Conservation (phyloP, 441 rosid genomes). For the Omphalea diandra region DNA sequence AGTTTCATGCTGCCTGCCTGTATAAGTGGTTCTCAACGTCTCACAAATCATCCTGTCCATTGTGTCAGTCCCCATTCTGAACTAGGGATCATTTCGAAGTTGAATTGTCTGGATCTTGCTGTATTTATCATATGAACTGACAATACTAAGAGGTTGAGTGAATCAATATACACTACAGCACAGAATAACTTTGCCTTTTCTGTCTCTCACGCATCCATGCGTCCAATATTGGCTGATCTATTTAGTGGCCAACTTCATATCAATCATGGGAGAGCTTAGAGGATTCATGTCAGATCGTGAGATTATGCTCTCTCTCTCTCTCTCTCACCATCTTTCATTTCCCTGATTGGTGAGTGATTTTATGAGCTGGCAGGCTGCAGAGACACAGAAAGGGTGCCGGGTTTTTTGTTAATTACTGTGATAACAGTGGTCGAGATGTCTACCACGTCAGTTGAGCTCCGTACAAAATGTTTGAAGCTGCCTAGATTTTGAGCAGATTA, state of each 20-base stretch:
- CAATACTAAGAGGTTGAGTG: not conserved
- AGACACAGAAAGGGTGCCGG: not conserved
- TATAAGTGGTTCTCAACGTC: conserved; percentile 97
- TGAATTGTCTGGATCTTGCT: not conserved
- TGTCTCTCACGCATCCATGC: not conserved
- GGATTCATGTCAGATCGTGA: not conserved
- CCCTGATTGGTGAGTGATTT: not conserved
- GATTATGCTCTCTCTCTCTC: not conserved
- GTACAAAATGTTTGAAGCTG: not conserved
- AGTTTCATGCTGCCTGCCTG: conserved; percentile 87
- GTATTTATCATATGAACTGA: not conserved
- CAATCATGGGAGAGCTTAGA: not conserved
- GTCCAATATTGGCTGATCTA: not conserved
- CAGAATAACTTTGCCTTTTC: not conserved
- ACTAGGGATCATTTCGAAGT: not conserved
- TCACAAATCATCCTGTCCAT: conserved; percentile 84
- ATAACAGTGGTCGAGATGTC: no score
- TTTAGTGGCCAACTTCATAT: not conserved
- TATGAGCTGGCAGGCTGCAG: not conserved
- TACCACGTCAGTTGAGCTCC: not conserved
- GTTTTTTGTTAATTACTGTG: no score
- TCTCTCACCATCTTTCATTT: not conserved
- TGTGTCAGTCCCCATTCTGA: conserved; percentile 92
- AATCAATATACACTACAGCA: not conserved
- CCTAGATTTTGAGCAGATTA: not conserved